These are phyloP conservation scores for Arthroderma sp. DNA, from an alignment of 2,329 filamentous ascomycete species.

Conservation along the genomic window DNA sequence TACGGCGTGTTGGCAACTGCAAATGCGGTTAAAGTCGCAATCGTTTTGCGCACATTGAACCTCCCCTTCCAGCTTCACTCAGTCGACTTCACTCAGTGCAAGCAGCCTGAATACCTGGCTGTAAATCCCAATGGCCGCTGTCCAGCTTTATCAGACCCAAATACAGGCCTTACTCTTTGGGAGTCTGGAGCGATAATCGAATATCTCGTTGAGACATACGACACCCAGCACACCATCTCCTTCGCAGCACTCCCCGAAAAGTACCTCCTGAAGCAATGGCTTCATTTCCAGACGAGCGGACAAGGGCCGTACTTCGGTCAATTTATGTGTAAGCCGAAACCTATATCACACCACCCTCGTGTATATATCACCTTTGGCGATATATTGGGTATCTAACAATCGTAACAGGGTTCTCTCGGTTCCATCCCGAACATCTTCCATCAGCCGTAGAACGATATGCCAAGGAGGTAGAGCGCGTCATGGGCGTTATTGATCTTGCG, in stretches of 20 bases:
- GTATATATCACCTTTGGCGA: no score
- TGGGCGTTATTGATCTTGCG: slow-evolving; percentile 30
- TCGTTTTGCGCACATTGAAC: slow-evolving; percentile 1
- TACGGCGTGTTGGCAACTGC: slow-evolving; percentile 5
- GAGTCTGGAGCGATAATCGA: slow-evolving; percentile 29
- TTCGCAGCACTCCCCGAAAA: slow-evolving; percentile 18
- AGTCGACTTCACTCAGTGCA: slow-evolving; percentile 1
- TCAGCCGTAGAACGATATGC: slow-evolving; percentile 36
- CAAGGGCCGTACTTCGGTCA: slow-evolving; percentile 34
- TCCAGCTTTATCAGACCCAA: slow-evolving; percentile 26
- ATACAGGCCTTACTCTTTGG: slow-evolving; percentile 26
- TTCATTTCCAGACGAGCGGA: slow-evolving; percentile 29
- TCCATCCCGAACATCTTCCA: slow-evolving; percentile 30
- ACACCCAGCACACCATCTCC: slow-evolving; percentile 26
- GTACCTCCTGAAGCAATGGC: slow-evolving; percentile 27
- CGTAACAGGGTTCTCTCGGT: slow-evolving; percentile 24
- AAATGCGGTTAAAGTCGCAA: slow-evolving; percentile 3
- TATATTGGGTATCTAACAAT: no score
- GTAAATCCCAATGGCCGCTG: slow-evolving; percentile 34
- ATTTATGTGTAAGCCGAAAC: slow-evolving; percentile 13
- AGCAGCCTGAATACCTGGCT: slow-evolving; percentile 4
- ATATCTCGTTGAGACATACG: slow-evolving; percentile 29
- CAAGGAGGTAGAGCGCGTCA: slow-evolving; percentile 34
- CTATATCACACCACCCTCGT: background rate
- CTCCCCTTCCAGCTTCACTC: slow-evolving; percentile 3